Base-by-base conservation (phyloP, 75 land plant genomes). In the Sequoia sempervirens region DNA sequence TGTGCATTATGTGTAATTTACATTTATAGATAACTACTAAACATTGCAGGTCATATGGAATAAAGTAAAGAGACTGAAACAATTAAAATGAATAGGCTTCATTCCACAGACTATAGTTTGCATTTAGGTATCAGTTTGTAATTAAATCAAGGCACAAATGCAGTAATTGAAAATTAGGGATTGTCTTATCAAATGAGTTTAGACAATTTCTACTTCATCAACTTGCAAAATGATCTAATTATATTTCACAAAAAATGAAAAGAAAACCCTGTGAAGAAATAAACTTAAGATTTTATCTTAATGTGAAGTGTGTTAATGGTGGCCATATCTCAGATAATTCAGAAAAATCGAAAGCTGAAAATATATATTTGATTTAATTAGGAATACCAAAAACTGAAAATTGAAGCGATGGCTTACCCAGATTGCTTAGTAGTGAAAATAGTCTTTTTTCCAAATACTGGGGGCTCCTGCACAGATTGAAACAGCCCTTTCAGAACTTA, bases 401-500 rank as follows among this genome's bases (percentile, higher is more conserved):
- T 75, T 82, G 79, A 36, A 78, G 14, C 15, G 79, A 82, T 68
- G 18, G 80, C 85, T 90, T 91, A 96, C 99, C 99, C 97, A 13
- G 81, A 80, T 50, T 80, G 40, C 85, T 87, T 87, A 13, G 89
- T 87, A 68, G 87, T 83, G 58, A 90, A 88, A 83, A 92, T 83
- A 30, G 95, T 92, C 66, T 89, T 89, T 88, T 89, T 96, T 18
- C 98, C 94, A 83, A 96, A 84, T n/a, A 96, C 89, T 43, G 99
- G 99, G 26, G 97, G 89, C 79, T 91, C 94, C 97, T 96, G 93
- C 81, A 74, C 81, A 68, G 83, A 61, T 28, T n/a, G 6, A 4
- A 47, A 52, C 2, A 23, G 30, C 30, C 1, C 18, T 83, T 43
- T 45, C 50, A 40, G 54, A 76, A 12, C 18, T 45, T 26, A 73